Percentiles rank a stretch among this genome's conserved stretches.
Conservation (phyloP, 2,329 filamentous ascomycete genomes). For the Fusarium brachygibbosum region DNA sequence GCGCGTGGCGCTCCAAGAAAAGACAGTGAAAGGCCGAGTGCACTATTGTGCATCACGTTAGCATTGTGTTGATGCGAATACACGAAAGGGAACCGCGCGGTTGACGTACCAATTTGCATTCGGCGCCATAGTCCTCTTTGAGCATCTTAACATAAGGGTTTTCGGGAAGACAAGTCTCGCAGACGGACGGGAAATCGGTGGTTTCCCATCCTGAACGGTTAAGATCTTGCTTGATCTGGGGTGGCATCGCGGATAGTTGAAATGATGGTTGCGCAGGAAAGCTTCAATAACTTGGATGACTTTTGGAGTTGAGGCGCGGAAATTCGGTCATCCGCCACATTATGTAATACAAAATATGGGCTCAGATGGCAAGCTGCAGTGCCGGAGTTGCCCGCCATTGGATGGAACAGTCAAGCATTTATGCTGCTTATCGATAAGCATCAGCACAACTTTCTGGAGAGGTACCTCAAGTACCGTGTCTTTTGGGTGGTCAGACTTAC, state of each 20-base stretch:
- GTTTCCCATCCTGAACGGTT: conserved; percentile 97
- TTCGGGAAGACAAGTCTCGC: conserved; percentile 92
- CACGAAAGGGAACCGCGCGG: not conserved
- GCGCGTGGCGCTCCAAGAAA: conserved; percentile 93
- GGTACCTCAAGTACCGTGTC: too few relatives aligned
- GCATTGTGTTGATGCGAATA: conserved; percentile 8
- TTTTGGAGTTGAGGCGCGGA: conserved; percentile 47
- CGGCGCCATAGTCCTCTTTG: conserved; percentile 93
- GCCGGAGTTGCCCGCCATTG: conserved; percentile 39
- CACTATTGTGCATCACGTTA: conserved; percentile 62
- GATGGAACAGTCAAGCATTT: not conserved
- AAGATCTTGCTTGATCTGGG: conserved; percentile 95
- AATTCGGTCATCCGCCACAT: conserved; percentile 48
- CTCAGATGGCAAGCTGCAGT: conserved; percentile 16
- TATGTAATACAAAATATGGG: conserved; percentile 42
- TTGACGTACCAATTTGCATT: conserved; percentile 75
- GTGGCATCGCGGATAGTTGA: conserved; percentile 70
- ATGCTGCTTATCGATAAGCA: conserved; percentile 49
- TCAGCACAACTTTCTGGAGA: not conserved
- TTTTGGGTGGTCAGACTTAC: not conserved
- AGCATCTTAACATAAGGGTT: conserved; percentile 99
- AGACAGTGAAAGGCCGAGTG: conserved; percentile 95
- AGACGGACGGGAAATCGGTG: conserved; percentile 89
- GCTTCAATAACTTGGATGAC: conserved; percentile 35
- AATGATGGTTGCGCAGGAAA: conserved; percentile 40